Percentiles rank a stretch among this genome's conserved stretches.
Evolutionary conservation across 139 green algal genomes (phyloP).

Genomic region (Coccomyxa sp.): DNA sequence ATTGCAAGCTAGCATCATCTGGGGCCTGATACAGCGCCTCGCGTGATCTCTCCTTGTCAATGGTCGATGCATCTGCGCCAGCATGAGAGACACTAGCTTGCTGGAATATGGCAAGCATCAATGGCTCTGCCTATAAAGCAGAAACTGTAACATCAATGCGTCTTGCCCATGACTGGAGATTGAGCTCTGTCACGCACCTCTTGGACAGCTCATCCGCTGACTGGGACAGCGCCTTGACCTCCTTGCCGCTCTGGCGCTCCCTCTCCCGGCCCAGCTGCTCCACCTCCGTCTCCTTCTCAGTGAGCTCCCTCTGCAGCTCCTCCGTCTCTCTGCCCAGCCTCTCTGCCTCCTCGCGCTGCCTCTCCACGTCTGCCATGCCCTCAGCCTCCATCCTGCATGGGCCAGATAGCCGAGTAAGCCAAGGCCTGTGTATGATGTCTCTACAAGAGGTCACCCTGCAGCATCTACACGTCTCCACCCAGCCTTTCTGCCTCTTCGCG

Average conservation of each 20-base stretch:
- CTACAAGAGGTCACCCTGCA: background rate
- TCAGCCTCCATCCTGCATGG: constrained; percentile 24
- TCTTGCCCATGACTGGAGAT: too few relatives aligned
- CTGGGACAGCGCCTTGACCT: constrained; percentile 46
- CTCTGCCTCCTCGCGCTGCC: constrained; percentile 9
- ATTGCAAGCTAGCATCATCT: too few relatives aligned
- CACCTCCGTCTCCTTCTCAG: constrained; percentile 8
- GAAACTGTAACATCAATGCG: too few relatives aligned
- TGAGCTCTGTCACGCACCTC: constrained; percentile 31
- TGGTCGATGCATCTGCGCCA: too few relatives aligned
- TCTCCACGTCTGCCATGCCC: constrained; percentile 35
- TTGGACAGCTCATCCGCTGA: constrained; percentile 61
- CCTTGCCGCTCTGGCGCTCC: constrained; percentile 49
- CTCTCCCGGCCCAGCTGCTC: constrained; percentile 37
- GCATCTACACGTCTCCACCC: background rate
- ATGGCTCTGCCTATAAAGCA: too few relatives aligned
- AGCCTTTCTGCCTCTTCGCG: constrained; percentile 4
- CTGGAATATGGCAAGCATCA: too few relatives aligned
- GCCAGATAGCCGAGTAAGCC: too few relatives aligned
- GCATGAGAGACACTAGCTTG: too few relatives aligned
- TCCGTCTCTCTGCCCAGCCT: background rate
- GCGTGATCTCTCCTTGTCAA: too few relatives aligned
- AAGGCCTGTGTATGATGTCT: too few relatives aligned
- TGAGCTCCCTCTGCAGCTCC: constrained; percentile 1
- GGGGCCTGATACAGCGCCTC: too few relatives aligned